Conservation (phyloP, 805 yeast genomes). For the Pichia thaimueangensis region DNA sequence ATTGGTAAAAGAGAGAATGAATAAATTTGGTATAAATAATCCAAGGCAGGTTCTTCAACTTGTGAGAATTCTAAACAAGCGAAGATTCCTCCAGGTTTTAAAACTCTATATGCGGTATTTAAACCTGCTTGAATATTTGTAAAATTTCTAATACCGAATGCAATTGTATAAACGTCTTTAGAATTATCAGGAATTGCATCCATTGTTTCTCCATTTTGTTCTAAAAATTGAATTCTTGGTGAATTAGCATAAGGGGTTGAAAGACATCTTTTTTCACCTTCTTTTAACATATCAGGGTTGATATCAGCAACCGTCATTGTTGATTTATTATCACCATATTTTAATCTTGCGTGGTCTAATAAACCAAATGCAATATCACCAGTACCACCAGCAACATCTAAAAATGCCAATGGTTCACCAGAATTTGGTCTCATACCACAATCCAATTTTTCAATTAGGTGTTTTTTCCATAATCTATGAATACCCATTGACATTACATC, state of each 20-base stretch:
- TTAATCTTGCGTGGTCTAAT: slow-evolving; percentile 78
- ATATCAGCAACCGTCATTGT: slow-evolving; percentile 92
- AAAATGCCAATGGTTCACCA: slow-evolving; percentile 69
- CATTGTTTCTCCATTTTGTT: slow-evolving; percentile 88
- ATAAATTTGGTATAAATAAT: slow-evolving; percentile 77
- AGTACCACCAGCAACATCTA: slow-evolving; percentile 98
- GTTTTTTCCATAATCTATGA: slow-evolving; percentile 92
- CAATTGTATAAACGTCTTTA: slow-evolving; percentile 92
- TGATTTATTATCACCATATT: slow-evolving; percentile 66
- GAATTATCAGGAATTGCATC: slow-evolving; percentile 80
- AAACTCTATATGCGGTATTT: slow-evolving; percentile 89
- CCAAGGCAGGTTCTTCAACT: slow-evolving; percentile 73
- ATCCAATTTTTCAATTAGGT: slow-evolving; percentile 79
- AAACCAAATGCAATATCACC: slow-evolving; percentile 97
- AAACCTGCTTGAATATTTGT: slow-evolving; percentile 92
- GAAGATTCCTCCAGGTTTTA: slow-evolving; percentile 96
- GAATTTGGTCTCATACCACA: slow-evolving; percentile 88
- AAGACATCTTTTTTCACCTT: slow-evolving; percentile 75
- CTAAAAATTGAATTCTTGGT: slow-evolving; percentile 70
- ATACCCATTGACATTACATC: slow-evolving; percentile 96
- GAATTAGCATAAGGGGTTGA: slow-evolving; percentile 55
- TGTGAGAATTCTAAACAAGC: slow-evolving; percentile 94
- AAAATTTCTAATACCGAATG: slow-evolving; percentile 96
- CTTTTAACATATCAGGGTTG: slow-evolving; percentile 91
- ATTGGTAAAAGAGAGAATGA: slow-evolving; percentile 83